Evolutionary conservation across 2,329 filamentous ascomycete genomes (phyloP).

Genomic region (Nothophaeocryptopus gaeumannii): DNA sequence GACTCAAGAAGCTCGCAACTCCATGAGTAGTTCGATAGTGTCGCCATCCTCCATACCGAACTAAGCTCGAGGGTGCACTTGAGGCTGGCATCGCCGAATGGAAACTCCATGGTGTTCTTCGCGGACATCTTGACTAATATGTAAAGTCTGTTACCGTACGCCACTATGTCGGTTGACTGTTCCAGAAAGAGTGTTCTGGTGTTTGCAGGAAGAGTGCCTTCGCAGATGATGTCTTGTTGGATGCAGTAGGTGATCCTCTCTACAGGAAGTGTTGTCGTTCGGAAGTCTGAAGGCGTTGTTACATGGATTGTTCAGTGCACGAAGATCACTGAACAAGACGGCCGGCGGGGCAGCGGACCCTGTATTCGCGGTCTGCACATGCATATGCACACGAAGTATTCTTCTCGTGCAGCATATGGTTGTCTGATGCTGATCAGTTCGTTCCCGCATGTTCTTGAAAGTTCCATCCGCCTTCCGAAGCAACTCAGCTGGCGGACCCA

Average conservation of each 20-base stretch:
- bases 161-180: too few species aligned
- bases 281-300: not conserved
- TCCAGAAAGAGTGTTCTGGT: too few species aligned
- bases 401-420: not conserved
- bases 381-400: not conserved
- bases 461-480: slow-evolving; percentile 9
- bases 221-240: too few species aligned
- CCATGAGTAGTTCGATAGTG: too few species aligned
- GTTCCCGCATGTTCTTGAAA: slow-evolving; percentile 10
- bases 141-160: too few species aligned
- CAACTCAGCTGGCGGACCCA: slow-evolving; percentile 25
- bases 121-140: not conserved
- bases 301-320: slow-evolving; percentile 5
- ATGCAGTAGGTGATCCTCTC: too few species aligned
- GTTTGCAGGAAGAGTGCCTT: not conserved
- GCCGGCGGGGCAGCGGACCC: not conserved
- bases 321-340: not conserved
- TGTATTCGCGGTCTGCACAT: not conserved
- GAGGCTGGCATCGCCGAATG: slow-evolving; percentile 3
- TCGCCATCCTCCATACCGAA: too few species aligned
- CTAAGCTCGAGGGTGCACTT: slow-evolving; percentile 7
- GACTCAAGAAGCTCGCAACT: too few species aligned
- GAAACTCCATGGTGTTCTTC: slow-evolving; percentile 7
- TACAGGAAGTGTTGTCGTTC: not conserved
- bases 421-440: not conserved